phyloP scores from a whole-genome alignment of 805 yeast genomes.

The Kurtzmaniella fragi region DNA sequence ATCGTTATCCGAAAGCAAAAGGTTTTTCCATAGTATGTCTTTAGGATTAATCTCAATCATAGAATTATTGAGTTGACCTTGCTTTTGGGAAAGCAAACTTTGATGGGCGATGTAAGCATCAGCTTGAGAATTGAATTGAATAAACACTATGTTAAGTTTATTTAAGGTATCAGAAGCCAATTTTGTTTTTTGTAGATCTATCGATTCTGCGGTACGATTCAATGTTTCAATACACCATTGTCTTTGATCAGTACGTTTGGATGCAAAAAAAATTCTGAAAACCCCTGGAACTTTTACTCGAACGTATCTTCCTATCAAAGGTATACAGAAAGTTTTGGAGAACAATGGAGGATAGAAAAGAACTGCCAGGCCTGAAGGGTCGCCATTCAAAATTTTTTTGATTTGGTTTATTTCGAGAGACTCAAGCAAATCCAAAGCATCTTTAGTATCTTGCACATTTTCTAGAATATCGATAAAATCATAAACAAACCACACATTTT shows the following conservation, averaged over 20 bases:
- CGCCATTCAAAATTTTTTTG: conserved; percentile 24
- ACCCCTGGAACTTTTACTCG: conserved; percentile 24
- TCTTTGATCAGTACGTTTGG: conserved; percentile 12
- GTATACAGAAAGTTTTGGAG: conserved; percentile 13
- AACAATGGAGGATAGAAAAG: conserved; percentile 32
- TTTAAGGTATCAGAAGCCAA: conserved; percentile 14
- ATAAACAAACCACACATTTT: conserved; percentile 54
- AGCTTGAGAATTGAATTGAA: conserved; percentile 53
- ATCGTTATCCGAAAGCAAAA: conserved; percentile 32
- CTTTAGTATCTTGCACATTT: conserved; percentile 16
- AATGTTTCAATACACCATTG: conserved; percentile 25
- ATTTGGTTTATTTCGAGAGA: conserved; percentile 16
- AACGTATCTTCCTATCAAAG: conserved; percentile 15
- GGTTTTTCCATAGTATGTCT: conserved; percentile 70
- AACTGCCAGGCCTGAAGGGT: conserved; percentile 2
- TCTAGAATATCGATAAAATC: conserved; percentile 17
- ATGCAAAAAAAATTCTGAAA: conserved; percentile 20
- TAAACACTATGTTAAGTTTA: conserved; percentile 45
- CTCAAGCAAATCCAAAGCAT: conserved; percentile 26
- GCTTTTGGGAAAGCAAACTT: conserved; percentile 40
- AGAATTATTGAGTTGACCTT: conserved; percentile 39
- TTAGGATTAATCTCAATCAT: conserved; percentile 54
- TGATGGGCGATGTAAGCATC: conserved; percentile 66
- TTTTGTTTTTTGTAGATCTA: conserved; percentile 15
- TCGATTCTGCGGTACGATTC: conserved; percentile 7